These are phyloP conservation scores for Esteya vermicola DNA, from an alignment of 2,329 filamentous ascomycete genomes.

Conservation along the genomic window DNA sequence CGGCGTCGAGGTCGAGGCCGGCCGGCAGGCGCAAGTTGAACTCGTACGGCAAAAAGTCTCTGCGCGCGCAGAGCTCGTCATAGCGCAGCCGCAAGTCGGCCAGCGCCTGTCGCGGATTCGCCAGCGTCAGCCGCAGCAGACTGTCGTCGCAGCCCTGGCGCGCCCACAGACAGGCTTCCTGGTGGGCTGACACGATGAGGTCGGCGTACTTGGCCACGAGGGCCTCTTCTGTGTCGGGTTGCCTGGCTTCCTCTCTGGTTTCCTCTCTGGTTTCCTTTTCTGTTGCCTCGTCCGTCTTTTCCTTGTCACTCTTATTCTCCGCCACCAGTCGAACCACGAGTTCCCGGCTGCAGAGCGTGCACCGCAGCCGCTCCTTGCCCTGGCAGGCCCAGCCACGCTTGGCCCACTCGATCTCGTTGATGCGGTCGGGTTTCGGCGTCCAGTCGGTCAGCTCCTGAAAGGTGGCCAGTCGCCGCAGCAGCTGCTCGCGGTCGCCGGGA, in stretches of 20 bases:
- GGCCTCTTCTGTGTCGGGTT: constrained; percentile 44
- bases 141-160: constrained; percentile 70
- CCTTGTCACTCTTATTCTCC: constrained; percentile 22
- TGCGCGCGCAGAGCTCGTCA: constrained; percentile 40
- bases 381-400: constrained; percentile 85
- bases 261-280: too few relatives aligned
- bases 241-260: too few relatives aligned
- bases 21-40: constrained; percentile 46
- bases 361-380: constrained; percentile 70
- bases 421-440: constrained; percentile 77
- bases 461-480: constrained; percentile 67
- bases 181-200: constrained; percentile 61
- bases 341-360: constrained; percentile 72
- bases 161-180: constrained; percentile 73
- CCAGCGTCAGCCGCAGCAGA: constrained; percentile 47
- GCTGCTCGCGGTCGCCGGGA: constrained; percentile 71
- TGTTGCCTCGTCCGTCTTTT: background rate
- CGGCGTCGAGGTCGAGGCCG: constrained; percentile 32
- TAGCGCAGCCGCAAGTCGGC: constrained; percentile 48
- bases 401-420: constrained; percentile 89
- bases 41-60: constrained; percentile 43
- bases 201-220: constrained; percentile 64
- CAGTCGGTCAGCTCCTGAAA: constrained; percentile 87
- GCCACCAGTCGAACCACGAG: constrained; percentile 65
- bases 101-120: constrained; percentile 45